Evolutionary conservation across 202 grass and related monocot genomes (phyloP).

Genomic region (Setaria viridis): DNA sequence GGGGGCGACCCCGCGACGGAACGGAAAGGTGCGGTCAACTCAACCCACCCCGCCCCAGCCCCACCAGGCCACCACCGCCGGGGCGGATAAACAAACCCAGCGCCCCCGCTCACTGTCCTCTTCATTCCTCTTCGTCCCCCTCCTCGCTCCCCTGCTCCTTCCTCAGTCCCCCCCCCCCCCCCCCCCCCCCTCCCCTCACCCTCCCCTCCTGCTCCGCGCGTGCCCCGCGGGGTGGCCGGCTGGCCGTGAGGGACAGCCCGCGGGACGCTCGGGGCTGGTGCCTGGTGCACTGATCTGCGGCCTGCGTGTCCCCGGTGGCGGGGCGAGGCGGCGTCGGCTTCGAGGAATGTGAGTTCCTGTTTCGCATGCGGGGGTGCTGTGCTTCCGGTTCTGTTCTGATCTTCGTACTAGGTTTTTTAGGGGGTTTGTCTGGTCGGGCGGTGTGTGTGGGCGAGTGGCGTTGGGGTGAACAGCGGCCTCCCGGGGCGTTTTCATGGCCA

Average conservation of each 20-base stretch:
- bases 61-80: slow-evolving; percentile 31
- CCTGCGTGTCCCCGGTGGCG: not conserved
- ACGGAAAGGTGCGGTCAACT: slow-evolving; percentile 69
- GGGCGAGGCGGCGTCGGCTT: not conserved
- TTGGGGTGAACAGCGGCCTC: not conserved
- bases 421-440: not conserved
- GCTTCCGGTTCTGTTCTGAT: not conserved
- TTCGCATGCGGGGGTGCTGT: not conserved
- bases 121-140: slow-evolving; percentile 20
- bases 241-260: not conserved
- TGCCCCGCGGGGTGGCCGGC: not conserved
- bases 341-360: slow-evolving; percentile 51
- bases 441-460: not conserved
- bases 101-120: slow-evolving; percentile 31
- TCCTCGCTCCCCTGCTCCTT: slow-evolving; percentile 2
- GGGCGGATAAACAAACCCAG: slow-evolving; percentile 66
- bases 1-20: slow-evolving; percentile 42
- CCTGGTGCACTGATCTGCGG: not conserved
- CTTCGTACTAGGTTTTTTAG: not conserved
- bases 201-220: not conserved
- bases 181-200: not conserved
- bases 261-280: not conserved
- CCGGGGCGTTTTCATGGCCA: not conserved
- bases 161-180: not conserved
- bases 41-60: slow-evolving; percentile 19